Conservation (phyloP, 768 basidiomycete species). For the Tylopilus subfusipes region DNA sequence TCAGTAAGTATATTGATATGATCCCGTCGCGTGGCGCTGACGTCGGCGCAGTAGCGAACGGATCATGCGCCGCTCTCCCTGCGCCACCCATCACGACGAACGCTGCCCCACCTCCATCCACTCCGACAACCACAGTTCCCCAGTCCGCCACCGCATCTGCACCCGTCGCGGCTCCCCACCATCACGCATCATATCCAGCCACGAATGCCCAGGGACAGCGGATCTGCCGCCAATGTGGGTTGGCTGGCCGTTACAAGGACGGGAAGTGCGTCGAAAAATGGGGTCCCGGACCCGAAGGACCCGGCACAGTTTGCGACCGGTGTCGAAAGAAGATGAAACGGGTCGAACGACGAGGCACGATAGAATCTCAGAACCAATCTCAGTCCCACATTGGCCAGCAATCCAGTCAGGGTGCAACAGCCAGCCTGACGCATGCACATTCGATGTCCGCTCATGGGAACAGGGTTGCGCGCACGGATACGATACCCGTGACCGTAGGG, state of each 20-base stretch:
- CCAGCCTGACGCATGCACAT: conserved; percentile 18
- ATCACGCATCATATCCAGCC: conserved; percentile 25
- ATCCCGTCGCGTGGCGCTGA: conserved; percentile 14
- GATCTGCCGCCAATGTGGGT: conserved; percentile 73
- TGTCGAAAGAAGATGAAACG: conserved; percentile 88
- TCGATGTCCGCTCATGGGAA: conserved; percentile 19
- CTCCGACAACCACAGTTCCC: conserved; percentile 10
- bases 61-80: conserved; percentile 15
- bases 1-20: conserved; percentile 20
- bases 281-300: conserved; percentile 81
- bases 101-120: conserved; percentile 13
- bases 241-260: conserved; percentile 75
- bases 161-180: not conserved
- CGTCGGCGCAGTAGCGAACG: conserved; percentile 15
- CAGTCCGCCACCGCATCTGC: conserved; percentile 5
- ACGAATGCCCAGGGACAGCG: conserved; percentile 63
- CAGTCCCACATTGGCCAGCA: conserved; percentile 17
- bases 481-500: conserved; percentile 29
- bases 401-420: not conserved
- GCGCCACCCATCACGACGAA: conserved; percentile 13
- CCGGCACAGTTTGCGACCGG: conserved; percentile 82
- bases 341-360: conserved; percentile 68
- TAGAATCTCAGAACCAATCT: conserved; percentile 40
- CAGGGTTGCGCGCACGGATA: conserved; percentile 29
- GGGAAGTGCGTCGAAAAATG: conserved; percentile 86